These are phyloP conservation scores for Triticum urartu DNA, from an alignment of 176 grass and related monocot genomes.

Conservation along the genomic window DNA sequence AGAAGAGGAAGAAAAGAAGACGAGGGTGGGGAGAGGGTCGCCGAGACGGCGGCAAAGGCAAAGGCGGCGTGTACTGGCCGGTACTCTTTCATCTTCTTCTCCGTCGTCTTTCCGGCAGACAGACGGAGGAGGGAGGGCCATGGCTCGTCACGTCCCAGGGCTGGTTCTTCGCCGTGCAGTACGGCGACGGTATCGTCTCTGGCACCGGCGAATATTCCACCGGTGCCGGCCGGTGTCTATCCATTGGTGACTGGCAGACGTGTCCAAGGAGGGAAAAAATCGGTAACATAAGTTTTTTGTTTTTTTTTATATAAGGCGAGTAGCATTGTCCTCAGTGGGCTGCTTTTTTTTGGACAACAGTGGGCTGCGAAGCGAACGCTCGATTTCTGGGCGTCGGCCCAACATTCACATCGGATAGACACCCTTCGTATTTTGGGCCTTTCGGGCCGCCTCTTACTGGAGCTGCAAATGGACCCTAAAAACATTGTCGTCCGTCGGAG, in stretches of 20 bases:
- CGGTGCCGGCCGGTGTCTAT: neutral
- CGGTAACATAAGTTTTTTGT: too few relatives aligned
- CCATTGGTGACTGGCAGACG: neutral
- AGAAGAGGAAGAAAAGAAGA: neutral
- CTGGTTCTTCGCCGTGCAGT: neutral
- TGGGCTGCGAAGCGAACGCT: too few relatives aligned
- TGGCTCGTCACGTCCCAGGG: slow-evolving; percentile 13
- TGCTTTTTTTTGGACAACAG: too few relatives aligned
- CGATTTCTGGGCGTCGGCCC: too few relatives aligned
- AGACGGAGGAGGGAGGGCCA: neutral
- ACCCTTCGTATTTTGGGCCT: too few relatives aligned
- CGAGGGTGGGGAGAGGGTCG: neutral
- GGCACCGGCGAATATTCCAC: neutral
- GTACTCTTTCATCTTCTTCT: neutral
- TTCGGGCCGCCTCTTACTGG: too few relatives aligned
- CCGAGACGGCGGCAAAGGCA: neutral
- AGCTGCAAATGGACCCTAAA: too few relatives aligned
- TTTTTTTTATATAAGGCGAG: too few relatives aligned
- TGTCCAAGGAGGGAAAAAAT: neutral
- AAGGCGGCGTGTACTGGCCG: neutral
- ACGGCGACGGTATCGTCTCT: neutral
- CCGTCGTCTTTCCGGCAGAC: neutral
- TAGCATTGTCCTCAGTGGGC: too few relatives aligned
- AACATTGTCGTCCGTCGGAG: too few relatives aligned
- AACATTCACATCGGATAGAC: too few relatives aligned